A percentile compares a stretch with the other conserved stretches of the same genome.
phyloP scores from a whole-genome alignment of 2,329 filamentous ascomycete genomes.

The Colletotrichum lentis region DNA sequence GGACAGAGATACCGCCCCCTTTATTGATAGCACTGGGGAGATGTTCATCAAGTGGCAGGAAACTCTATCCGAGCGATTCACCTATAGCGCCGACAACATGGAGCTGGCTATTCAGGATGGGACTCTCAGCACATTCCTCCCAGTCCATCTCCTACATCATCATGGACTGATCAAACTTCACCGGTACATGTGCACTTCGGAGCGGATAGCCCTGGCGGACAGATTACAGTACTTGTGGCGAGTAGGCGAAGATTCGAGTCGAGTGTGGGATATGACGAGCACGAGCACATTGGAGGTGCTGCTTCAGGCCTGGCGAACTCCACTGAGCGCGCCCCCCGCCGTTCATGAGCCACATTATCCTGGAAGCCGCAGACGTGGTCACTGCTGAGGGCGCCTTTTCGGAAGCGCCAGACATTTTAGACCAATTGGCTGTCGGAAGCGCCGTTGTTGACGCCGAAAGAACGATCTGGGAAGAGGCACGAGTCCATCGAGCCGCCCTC shows the following conservation, averaged over 20 bases:
- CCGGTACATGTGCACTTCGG: slow-evolving; percentile 60
- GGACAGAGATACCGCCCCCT: slow-evolving; percentile 40
- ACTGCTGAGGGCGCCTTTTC: slow-evolving; percentile 65
- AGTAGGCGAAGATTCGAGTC: slow-evolving; percentile 61
- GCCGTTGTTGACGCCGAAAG: slow-evolving; percentile 64
- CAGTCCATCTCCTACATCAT: slow-evolving; percentile 73
- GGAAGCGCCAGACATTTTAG: slow-evolving; percentile 60
- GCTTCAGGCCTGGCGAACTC: slow-evolving; percentile 45
- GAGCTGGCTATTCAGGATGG: slow-evolving; percentile 62
- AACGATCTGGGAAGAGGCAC: slow-evolving; percentile 67
- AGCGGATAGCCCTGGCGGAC: slow-evolving; percentile 51
- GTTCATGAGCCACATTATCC: slow-evolving; percentile 67
- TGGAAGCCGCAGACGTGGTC: slow-evolving; percentile 72
- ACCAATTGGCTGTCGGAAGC: slow-evolving; percentile 61
- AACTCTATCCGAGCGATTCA: slow-evolving; percentile 63
- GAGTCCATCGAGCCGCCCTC: slow-evolving; percentile 59
- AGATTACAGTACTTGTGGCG: slow-evolving; percentile 56
- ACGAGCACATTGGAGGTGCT: slow-evolving; percentile 53
- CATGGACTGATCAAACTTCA: slow-evolving; percentile 71
- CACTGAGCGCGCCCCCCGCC: slow-evolving; percentile 63
- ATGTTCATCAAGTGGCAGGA: slow-evolving; percentile 66
- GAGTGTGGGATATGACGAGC: slow-evolving; percentile 59
- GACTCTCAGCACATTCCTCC: slow-evolving; percentile 66
- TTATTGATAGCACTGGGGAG: slow-evolving; percentile 57
- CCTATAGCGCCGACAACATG: slow-evolving; percentile 65